Evolutionary conservation across 108 stramenopile species (phyloP).

Genomic region (Fragilaria radians): DNA sequence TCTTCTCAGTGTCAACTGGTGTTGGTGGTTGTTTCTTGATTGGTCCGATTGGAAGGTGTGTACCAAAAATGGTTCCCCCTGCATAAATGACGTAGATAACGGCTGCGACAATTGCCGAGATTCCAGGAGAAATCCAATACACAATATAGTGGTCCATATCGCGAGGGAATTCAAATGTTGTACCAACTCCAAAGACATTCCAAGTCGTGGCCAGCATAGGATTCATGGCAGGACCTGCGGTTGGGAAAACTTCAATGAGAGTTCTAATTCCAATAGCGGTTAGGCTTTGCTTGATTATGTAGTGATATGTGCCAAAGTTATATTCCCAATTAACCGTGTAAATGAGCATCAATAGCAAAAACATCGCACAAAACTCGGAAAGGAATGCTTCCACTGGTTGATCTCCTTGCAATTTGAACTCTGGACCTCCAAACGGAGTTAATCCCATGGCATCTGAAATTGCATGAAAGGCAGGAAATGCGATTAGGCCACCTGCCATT

Average conservation of each 20-base stretch:
- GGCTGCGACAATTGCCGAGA: constrained; percentile 60
- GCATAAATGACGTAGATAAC: constrained; percentile 65
- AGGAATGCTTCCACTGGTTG: constrained; percentile 44
- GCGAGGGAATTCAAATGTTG: constrained; percentile 42
- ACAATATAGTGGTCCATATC: constrained; percentile 73
- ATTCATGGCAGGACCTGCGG: constrained; percentile 85
- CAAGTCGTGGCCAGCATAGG: constrained; percentile 84
- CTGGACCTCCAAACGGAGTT: constrained; percentile 79
- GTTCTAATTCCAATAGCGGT: constrained; percentile 80
- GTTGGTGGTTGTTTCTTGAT: constrained; percentile 33
- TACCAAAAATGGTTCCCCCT: constrained; percentile 68
- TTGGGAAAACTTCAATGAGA: constrained; percentile 77
- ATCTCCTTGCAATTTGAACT: constrained; percentile 50
- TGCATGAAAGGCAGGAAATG: constrained; percentile 70
- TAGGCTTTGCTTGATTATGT: constrained; percentile 81
- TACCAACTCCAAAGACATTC: constrained; percentile 59
- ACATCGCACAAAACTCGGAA: constrained; percentile 66
- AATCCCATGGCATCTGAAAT: constrained; percentile 43
- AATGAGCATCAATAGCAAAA: constrained; percentile 64
- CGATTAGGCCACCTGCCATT: constrained; percentile 77
- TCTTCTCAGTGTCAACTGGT: constrained; percentile 39
- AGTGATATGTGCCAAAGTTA: constrained; percentile 79
- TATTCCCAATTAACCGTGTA: constrained; percentile 83
- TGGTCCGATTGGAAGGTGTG: constrained; percentile 63
- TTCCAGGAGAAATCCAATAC: constrained; percentile 72